Conservation (phyloP, 2,329 filamentous ascomycete genomes). For the Pseudogymnoascus sp. region DNA sequence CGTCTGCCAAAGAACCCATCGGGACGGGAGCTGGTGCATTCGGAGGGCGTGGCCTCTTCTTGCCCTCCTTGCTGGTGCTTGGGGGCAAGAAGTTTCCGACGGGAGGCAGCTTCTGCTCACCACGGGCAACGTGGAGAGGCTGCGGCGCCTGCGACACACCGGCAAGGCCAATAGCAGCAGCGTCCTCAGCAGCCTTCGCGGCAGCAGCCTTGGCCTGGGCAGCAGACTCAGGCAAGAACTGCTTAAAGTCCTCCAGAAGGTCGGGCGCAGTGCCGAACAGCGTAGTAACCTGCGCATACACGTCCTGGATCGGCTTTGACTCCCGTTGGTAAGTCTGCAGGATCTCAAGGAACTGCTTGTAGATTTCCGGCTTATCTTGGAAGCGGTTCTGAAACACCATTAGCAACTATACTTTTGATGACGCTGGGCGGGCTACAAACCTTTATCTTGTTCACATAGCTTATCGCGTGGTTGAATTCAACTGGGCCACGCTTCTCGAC, state of each 20-base stretch:
- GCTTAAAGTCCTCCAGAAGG: conserved; percentile 95
- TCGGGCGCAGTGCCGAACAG: conserved; percentile 91
- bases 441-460: conserved; percentile 99
- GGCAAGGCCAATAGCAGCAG: conserved; percentile 46
- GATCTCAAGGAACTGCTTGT: conserved; percentile 98
- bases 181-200: conserved; percentile 57
- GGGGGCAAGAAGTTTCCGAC: conserved; percentile 83
- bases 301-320: conserved; percentile 96
- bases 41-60: conserved; percentile 67
- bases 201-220: conserved; percentile 56
- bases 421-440: conserved; percentile 40
- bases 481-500: conserved; percentile 87
- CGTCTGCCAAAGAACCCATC: conserved; percentile 21
- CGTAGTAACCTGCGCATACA: conserved; percentile 92
- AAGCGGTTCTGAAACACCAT: conserved; percentile 72
- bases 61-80: conserved; percentile 80
- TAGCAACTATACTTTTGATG: conserved; percentile 11
- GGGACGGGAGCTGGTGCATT: conserved; percentile 32
- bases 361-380: conserved; percentile 92
- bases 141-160: conserved; percentile 49
- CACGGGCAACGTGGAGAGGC: conserved; percentile 37
- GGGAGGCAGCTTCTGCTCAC: conserved; percentile 73
- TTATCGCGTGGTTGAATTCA: conserved; percentile 98
- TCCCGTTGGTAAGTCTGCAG: conserved; percentile 96
- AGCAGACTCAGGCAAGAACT: conserved; percentile 89